Conservation (phyloP, 371 early-diverging fungal genomes). For the Mortierella sp. region DNA sequence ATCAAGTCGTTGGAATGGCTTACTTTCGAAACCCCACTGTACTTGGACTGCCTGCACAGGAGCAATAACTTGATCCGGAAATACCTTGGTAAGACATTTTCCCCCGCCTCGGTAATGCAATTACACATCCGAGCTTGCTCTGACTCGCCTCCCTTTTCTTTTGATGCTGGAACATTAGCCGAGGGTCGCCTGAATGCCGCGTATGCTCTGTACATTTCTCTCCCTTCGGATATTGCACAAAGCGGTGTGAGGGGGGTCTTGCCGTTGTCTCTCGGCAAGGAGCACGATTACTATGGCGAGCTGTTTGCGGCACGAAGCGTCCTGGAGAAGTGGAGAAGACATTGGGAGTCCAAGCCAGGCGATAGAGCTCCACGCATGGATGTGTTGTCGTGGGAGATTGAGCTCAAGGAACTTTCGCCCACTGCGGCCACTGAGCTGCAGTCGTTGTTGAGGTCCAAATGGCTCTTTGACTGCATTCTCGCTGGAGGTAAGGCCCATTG, state of each 20-base stretch:
- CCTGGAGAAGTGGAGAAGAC: conserved; percentile 38
- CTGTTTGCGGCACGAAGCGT: conserved; percentile 27
- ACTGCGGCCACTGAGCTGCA: conserved; percentile 32
- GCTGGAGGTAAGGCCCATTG: conserved; percentile 33
- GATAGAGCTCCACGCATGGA: not conserved
- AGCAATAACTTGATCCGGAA: conserved; percentile 40
- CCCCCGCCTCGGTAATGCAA: not conserved
- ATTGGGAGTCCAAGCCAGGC: conserved; percentile 9
- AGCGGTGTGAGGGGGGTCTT: not conserved
- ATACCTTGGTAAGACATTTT: conserved; percentile 28
- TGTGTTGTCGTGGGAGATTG: conserved; percentile 25
- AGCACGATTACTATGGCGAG: conserved; percentile 37
- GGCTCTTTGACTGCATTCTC: conserved; percentile 44
- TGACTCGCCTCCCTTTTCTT: not conserved
- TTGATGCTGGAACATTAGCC: not conserved
- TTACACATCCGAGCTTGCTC: not conserved
- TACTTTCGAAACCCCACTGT: conserved; percentile 28
- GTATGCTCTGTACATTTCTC: conserved; percentile 29
- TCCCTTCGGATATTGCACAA: conserved; percentile 35
- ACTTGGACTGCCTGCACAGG: conserved; percentile 34
- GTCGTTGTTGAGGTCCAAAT: conserved; percentile 30
- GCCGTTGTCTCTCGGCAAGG: conserved; percentile 15
- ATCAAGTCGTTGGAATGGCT: conserved; percentile 51
- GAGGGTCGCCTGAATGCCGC: conserved; percentile 49
- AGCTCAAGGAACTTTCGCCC: conserved; percentile 29